A percentile compares a stretch with the other conserved stretches of the same genome.
Evolutionary conservation across 176 grass and related monocot species (phyloP).

Genomic region (Pharus latifolius): DNA sequence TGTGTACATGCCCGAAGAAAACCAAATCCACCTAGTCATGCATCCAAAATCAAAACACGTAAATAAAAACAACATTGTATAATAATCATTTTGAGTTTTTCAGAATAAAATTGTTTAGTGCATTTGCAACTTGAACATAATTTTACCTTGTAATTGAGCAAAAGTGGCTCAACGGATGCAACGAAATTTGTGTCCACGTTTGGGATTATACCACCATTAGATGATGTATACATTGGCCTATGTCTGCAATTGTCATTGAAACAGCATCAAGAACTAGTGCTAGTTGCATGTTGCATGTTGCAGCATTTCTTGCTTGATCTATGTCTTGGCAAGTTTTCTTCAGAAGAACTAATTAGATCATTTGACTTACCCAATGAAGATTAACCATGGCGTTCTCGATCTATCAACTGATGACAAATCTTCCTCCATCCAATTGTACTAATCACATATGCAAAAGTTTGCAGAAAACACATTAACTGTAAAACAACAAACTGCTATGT

Average conservation of each 20-base stretch:
- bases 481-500: not conserved
- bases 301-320: not conserved
- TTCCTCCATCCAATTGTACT: constrained; percentile 59
- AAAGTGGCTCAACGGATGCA: constrained; percentile 47
- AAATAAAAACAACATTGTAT: not conserved
- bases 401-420: constrained; percentile 61
- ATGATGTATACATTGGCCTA: constrained; percentile 82
- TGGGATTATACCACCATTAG: constrained; percentile 19
- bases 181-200: constrained; percentile 45
- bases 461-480: not conserved
- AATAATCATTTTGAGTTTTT: not conserved
- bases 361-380: constrained; percentile 64
- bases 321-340: not conserved
- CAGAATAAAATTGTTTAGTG: not conserved
- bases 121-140: not conserved
- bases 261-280: not conserved
- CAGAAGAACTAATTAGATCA: not conserved
- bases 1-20: constrained; percentile 84
- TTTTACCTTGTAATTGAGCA: constrained; percentile 51
- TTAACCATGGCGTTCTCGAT: constrained; percentile 66
- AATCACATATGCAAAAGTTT: not conserved
- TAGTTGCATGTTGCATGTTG: not conserved
- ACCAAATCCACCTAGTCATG: constrained; percentile 69
- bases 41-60: constrained; percentile 1
- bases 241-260: constrained; percentile 34